These are phyloP conservation scores for Gamarada debralockiae DNA, from an alignment of 495 filamentous ascomycete genomes.

Conservation along the genomic window DNA sequence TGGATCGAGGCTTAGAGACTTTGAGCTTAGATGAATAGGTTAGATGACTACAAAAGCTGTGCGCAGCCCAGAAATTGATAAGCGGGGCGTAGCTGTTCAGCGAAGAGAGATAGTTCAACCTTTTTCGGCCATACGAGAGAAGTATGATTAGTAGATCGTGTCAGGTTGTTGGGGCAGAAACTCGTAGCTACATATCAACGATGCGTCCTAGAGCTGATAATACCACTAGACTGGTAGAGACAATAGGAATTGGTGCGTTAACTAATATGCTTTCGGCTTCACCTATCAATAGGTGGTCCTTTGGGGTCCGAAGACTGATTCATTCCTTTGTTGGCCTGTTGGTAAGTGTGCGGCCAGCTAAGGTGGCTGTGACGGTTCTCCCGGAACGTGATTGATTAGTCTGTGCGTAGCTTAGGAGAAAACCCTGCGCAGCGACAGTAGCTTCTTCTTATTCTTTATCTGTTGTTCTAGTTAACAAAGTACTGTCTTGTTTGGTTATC, in stretches of 20 bases:
- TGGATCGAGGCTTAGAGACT: slow-evolving; percentile 25
- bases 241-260: slow-evolving; percentile 27
- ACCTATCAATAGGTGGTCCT: slow-evolving; percentile 34
- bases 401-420: too few relatives aligned
- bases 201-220: slow-evolving; percentile 28
- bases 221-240: slow-evolving; percentile 37
- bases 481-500: too few relatives aligned
- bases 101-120: slow-evolving; percentile 39
- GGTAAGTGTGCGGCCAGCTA: too few relatives aligned
- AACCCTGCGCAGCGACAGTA: too few relatives aligned
- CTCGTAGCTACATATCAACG: slow-evolving; percentile 29
- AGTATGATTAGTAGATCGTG: slow-evolving; percentile 38
- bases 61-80: slow-evolving; percentile 41
- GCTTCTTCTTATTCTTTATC: too few relatives aligned
- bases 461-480: too few relatives aligned
- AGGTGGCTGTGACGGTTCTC: too few relatives aligned
- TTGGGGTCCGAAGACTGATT: slow-evolving; percentile 3
- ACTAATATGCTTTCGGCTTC: slow-evolving; percentile 35
- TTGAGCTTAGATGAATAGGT: slow-evolving; percentile 41
- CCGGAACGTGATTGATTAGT: too few relatives aligned
- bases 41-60: slow-evolving; percentile 44
- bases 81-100: slow-evolving; percentile 40
- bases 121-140: slow-evolving; percentile 34
- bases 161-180: slow-evolving; percentile 29
- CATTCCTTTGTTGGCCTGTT: not conserved